These are phyloP conservation scores for Trichoderma reesei DNA, from an alignment of 495 filamentous ascomycete species.

Conservation along the genomic window DNA sequence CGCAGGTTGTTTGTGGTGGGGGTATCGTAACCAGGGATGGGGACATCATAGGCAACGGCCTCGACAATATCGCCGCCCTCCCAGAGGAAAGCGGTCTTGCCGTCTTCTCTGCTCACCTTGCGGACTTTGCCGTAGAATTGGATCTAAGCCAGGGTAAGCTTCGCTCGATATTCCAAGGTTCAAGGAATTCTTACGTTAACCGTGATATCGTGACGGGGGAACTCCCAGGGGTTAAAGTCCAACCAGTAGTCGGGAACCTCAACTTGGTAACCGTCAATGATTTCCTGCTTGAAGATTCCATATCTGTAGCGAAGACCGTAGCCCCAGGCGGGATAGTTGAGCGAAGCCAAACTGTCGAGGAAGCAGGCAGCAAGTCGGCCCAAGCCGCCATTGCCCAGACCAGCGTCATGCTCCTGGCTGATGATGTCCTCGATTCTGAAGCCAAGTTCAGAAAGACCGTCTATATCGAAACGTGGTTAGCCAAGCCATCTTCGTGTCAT, in stretches of 20 bases:
- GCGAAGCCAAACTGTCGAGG: constrained; percentile 85
- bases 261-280: constrained; percentile 93
- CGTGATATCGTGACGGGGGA: constrained; percentile 86
- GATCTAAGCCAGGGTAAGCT: constrained; percentile 36
- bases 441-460: constrained; percentile 73
- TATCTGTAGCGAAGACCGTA: constrained; percentile 93
- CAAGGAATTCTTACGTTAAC: constrained; percentile 50
- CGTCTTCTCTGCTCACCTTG: constrained; percentile 61
- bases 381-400: constrained; percentile 90
- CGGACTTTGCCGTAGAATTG: constrained; percentile 86
- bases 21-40: constrained; percentile 84
- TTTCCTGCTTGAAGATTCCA: constrained; percentile 99
- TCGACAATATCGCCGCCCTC: constrained; percentile 88
- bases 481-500: background rate
- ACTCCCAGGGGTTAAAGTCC: constrained; percentile 99
- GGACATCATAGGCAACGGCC: constrained; percentile 91
- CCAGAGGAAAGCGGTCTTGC: constrained; percentile 65
- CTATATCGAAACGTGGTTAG: background rate
- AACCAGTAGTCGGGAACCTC: constrained; percentile 99
- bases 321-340: constrained; percentile 95
- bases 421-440: constrained; percentile 97
- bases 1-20: constrained; percentile 91
- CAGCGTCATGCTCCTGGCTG: constrained; percentile 89
- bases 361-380: constrained; percentile 94
- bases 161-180: background rate